Base-by-base conservation (phyloP, 139 green algal genomes). In the Volvox africanus region DNA sequence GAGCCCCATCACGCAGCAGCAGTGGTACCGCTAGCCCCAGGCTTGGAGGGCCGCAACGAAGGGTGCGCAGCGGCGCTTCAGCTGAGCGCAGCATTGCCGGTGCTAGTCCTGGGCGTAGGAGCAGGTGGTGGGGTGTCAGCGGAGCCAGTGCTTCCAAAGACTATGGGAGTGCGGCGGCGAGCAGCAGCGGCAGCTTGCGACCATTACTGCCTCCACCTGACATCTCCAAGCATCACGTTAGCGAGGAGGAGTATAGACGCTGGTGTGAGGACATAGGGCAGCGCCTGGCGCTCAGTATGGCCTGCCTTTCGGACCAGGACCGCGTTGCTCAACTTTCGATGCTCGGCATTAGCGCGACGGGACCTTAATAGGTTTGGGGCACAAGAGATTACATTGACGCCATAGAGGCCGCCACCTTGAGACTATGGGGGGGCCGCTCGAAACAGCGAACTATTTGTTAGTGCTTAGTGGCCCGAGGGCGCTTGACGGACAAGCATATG, bases 211-310 rank as follows among this genome's bases (percentile, higher is more conserved):
- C 86, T 0, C 86, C 86, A 22, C 86, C 86, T 13, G 86, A 90
- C 44, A 62, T 90, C 13, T 65, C 71, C 17, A 21, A 61, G 5
- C 55, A 90, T 55, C 50, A 82, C 21, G 87, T 91, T 2, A 69
- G 26, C 26, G 87, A 91, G 1, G 76, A 86, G 61, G 87, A 91
- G 76, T 91, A 69, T 13, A 32, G 14, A 0, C 12, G 17, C 3
- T 91, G 87, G 87, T 50, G n/a, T 17, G 32, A 85, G 76, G 87
- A 86, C 44, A 17, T 86, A 61, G 87, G 87, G 26, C 87, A 71
- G 61, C 24, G 33, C 19, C 61, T 91, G 24, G 87, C 87, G 11
- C 61, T 78, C 18, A 50, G 21, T 61, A 91, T 91, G 76, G 76
- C 76, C 2, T 35, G 20, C 3, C 2, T n/a, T 61, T 50, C 76